These are phyloP conservation scores for Pharnaceum exiguum DNA, from an alignment of 148 eudicot species.

Conservation along the genomic window DNA sequence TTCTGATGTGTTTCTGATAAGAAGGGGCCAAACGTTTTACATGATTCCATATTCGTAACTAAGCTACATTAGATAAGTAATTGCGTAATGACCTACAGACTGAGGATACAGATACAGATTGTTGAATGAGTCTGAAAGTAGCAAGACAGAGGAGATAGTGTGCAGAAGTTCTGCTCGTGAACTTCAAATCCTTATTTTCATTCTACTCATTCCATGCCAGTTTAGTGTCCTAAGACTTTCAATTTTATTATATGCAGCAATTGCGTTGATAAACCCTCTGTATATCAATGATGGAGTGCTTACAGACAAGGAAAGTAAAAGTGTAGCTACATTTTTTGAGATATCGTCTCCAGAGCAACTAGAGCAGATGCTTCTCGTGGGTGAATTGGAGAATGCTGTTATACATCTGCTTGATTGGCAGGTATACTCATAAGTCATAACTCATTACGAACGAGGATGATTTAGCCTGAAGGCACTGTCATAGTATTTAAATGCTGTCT, in stretches of 20 bases:
- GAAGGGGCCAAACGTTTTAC: too few species aligned
- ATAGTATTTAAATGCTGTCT: background rate
- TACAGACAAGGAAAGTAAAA: conserved; percentile 41
- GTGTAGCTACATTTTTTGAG: conserved; percentile 66
- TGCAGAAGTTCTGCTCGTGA: too few species aligned
- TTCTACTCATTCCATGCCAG: too few species aligned
- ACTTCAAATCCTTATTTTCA: too few species aligned
- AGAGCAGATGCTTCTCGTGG: conserved; percentile 44
- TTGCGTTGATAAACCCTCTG: conserved; percentile 70
- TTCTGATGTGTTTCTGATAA: too few species aligned
- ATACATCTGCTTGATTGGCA: conserved; percentile 85
- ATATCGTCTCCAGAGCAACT: conserved; percentile 73
- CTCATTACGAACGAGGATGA: background rate
- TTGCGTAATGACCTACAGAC: too few species aligned
- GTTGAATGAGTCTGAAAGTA: too few species aligned
- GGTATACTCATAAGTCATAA: conserved; percentile 32
- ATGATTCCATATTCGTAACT: too few species aligned
- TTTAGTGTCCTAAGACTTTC: conserved; percentile 7
- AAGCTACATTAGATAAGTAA: too few species aligned
- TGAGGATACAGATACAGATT: too few species aligned
- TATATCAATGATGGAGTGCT: conserved; percentile 60
- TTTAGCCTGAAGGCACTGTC: background rate
- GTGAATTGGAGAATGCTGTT: conserved; percentile 50
- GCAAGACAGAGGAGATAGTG: too few species aligned
- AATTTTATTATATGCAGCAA: conserved; percentile 49